Evolutionary conservation across 2,329 filamentous ascomycete genomes (phyloP), one percentile per base, ranked within the genome.

Genomic region (Ophiostoma sp.): DNA sequence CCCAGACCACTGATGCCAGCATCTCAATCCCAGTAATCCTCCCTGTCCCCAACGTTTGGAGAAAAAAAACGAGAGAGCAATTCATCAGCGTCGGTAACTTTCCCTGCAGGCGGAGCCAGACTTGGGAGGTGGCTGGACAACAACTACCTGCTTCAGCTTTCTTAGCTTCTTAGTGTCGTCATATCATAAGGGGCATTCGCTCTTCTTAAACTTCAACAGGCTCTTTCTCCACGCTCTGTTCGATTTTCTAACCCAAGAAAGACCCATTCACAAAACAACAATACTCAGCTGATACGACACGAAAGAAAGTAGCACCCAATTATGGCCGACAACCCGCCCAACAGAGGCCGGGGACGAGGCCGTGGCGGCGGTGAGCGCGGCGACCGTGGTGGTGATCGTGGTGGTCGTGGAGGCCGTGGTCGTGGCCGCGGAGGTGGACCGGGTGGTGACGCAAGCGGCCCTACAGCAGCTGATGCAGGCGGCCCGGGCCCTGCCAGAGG

Each of bases 371-470:
- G 71, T 63, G 71, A 70, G 6, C 52, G 71, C 12, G 66, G 72
- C 28, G 50, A 42, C 6, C 68, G 68, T 57, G 64, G 64, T 50
- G 66, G 42, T 33, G 68, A 69, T 6, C 70, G 73, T 33, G 71
- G 63, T 17, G 71, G 55, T 39, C 50, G 71, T 2, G 64, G 71
- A 39, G 66, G 52, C 22, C 69, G 69, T 45, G 66, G 48, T 25
- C 45, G 69, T 15, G 70, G 57, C 15, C 66, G 73, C 22, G 78
- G 76, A 57, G 73, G 76, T 48, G 69, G 52, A 25, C 28, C 55
- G 55, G 57, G 33, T 42, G 57, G 70, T 11, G 42, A 48, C 33
- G 9, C n/a, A 15, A 25, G 64, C 42, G 19, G 25, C 42, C 25
- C 42, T 50, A 28, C 39, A 50, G 42, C 39, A 50, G 39, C 9